A percentile compares a stretch with the other conserved stretches of the same genome.
Evolutionary conservation across 306 rosid species (phyloP).

Genomic region (Vigna nakashimae): DNA sequence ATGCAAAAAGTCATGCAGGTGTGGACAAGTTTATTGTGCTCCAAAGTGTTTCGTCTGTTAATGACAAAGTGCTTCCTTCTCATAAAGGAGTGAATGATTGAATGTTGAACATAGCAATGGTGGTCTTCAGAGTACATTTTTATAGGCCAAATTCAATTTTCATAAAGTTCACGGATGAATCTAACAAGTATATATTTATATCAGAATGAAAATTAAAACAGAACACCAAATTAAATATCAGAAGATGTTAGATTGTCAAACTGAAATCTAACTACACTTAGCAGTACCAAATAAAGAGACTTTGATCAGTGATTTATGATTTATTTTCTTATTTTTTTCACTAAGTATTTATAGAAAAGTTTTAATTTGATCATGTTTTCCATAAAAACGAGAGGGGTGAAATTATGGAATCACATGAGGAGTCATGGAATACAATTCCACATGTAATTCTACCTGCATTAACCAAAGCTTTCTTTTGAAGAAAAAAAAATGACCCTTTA

Average conservation of each 20-base stretch:
- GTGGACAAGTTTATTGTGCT: conserved; percentile 27
- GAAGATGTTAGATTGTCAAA: not conserved
- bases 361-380: not conserved
- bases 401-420: conserved; percentile 11
- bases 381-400: not conserved
- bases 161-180: not conserved
- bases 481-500: conserved; percentile 32
- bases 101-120: not conserved
- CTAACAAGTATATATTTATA: not conserved
- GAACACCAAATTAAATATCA: not conserved
- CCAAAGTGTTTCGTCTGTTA: conserved; percentile 12
- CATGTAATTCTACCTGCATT: conserved; percentile 25
- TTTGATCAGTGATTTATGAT: too few species aligned
- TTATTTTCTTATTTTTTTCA: too few species aligned
- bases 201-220: not conserved
- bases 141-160: not conserved
- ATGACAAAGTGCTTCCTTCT: not conserved
- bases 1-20: conserved; percentile 21
- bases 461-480: conserved; percentile 10
- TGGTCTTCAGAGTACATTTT: not conserved
- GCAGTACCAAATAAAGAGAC: too few species aligned
- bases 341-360: too few species aligned
- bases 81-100: conserved; percentile 10
- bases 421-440: conserved; percentile 1
- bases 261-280: not conserved